A percentile compares a stretch with the other conserved stretches of the same genome.
Evolutionary conservation across 306 rosid genomes (phyloP).

Genomic region (Acacia melanoxylon): DNA sequence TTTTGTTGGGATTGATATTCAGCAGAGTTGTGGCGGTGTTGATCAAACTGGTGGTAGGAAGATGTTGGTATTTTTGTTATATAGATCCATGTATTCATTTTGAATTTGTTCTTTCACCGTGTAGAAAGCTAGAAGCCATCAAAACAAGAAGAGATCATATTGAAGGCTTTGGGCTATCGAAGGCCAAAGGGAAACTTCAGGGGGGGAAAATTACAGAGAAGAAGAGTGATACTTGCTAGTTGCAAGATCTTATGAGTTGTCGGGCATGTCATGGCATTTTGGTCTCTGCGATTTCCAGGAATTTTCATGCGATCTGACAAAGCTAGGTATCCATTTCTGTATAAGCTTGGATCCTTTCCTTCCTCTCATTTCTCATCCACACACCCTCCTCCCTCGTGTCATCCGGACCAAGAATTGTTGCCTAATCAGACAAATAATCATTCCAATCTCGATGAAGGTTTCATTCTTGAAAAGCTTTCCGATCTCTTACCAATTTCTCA

Average conservation of each 20-base stretch:
- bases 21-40: too few species aligned
- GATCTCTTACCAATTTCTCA: constrained; percentile 41
- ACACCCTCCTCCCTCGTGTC: constrained; percentile 28
- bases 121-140: not conserved
- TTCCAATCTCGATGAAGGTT: constrained; percentile 41
- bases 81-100: not conserved
- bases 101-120: not conserved
- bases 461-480: constrained; percentile 55
- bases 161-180: not conserved
- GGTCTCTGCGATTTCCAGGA: not conserved
- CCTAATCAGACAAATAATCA: not conserved
- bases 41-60: too few species aligned
- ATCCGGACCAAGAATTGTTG: not conserved
- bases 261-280: constrained; percentile 24
- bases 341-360: constrained; percentile 13
- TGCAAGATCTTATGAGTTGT: not conserved
- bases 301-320: not conserved
- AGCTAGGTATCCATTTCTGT: constrained; percentile 17
- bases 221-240: not conserved
- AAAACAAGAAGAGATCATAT: not conserved
- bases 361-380: constrained; percentile 37
- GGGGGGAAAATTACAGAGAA: not conserved
- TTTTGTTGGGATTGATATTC: too few species aligned
- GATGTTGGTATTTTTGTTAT: too few species aligned
- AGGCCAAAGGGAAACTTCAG: not conserved